Evolutionary conservation across 352 stramenopile genomes (phyloP), one percentile per base, ranked within the genome.

Genomic region (Hyaloperonospora brassicae): DNA sequence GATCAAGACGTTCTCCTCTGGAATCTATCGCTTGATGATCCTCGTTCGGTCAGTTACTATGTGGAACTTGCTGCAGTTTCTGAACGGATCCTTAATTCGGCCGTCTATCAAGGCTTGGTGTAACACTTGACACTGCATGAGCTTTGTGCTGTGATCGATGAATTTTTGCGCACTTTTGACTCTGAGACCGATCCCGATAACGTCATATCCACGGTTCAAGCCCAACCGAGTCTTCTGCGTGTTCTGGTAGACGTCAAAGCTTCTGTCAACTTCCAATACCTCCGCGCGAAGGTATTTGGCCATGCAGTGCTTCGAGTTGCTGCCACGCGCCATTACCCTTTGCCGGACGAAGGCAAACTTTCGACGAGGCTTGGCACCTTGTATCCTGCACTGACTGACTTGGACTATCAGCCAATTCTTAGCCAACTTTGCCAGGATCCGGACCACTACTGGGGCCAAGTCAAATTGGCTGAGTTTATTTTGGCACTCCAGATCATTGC

Each of bases 301-400:
- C 40, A 45, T 45, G 6, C 6, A 45, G 40, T 45, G 40, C 14
- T 45, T 45, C 40, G n/a, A 45, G 40, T 24, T 5, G 40, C 14
- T 22, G 14, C n/a, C 1, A 45, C 40, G 3, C 14, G 9, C 9
- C 2, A 4, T 17, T 40, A 13, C 13, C 13, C 10, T n/a, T 14
- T 10, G 9, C 14, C 35, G n/a, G 40, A 45, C 17, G 40, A 45
- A 25, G 40, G 40, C 9, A 6, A 2, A 9, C 21, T 45, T 25
- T 2, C 3, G 7, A 21, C 23, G 9, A 8, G 40, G 4, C 21
- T 24, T 1, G 11, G 1, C n/a, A 45, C 5, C 2, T 14, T 12
- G 5, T 14, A 17, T 12, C 14, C 11, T 24, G 21, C n/a, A 31
- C 27, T 31, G 27, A 31, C 7, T 8, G 3, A 31, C 3, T 31